Evolutionary conservation across 345 rosid genomes (phyloP), one percentile per base, ranked within the genome.

Genomic region (Eucalyptus caleyi): DNA sequence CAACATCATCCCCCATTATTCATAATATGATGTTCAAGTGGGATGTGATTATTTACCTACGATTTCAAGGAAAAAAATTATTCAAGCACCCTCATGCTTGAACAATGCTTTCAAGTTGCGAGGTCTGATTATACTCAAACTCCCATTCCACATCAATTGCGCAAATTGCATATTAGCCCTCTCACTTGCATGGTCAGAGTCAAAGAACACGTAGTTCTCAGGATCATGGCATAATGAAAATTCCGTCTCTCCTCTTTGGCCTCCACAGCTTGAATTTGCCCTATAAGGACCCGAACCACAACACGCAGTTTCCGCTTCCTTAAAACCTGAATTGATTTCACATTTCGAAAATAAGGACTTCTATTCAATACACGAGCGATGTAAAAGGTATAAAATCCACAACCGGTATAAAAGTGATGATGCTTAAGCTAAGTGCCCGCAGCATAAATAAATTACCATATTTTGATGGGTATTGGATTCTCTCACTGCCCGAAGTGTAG

Each of bases 61-160:
- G 26, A 72, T 72, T 19, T 6, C 40, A 37, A 30, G 37, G 18
- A 11, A 37, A 72, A 18, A 37, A 19, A 40, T 37, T 1, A 72
- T 37, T 37, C 45, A 72, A 34, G 24, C 45, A 11, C 45, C 45
- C 45, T 72, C 83, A 21, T 19, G 83, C 14, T 72, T 21, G 69
- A 92, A 83, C 10, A 93, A n/a, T 42, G 89, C 59, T 89, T 89
- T 77, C 23, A 93, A 60, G 77, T 88, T 90, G 88, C 85, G 86
- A 88, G 93, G 91, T 27, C 87, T 77, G 5, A 88, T 91, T 37
- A 67, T 32, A 27, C 62, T 60, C 6, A 87, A 2, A 14, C 53
- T 44, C 69, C 94, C 95, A 51, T 26, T 87, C 96, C 95, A 94
- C 56, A 92, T 88, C 30, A 93, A 62, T 50, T 93, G 80, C 2